phyloP scores from a whole-genome alignment of 2,329 filamentous ascomycete genomes.

The Pseudonectria foliicola region DNA sequence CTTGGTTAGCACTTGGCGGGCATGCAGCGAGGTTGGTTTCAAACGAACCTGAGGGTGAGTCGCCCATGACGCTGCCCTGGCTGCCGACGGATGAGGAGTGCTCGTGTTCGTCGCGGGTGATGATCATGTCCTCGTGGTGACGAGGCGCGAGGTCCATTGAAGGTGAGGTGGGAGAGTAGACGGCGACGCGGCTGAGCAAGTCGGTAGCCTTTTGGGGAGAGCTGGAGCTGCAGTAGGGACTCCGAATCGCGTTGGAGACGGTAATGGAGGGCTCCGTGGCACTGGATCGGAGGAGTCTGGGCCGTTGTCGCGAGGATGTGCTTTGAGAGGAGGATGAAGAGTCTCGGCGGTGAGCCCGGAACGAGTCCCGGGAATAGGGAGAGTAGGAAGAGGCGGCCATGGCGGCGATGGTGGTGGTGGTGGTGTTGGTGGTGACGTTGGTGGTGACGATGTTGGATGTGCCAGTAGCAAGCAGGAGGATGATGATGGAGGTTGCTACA shows the following conservation, averaged over 20 bases:
- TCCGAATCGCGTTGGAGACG: conserved; percentile 45
- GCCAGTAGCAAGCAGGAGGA: background rate
- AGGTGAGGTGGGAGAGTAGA: conserved; percentile 29
- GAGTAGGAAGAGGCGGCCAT: conserved; percentile 23
- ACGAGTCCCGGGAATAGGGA: conserved; percentile 18
- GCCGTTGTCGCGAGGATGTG: conserved; percentile 33
- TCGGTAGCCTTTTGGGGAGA: conserved; percentile 46
- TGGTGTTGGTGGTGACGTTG: background rate
- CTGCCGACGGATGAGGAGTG: conserved; percentile 15
- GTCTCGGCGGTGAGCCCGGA: conserved; percentile 20
- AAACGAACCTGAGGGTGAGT: conserved; percentile 18
- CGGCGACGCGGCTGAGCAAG: conserved; percentile 46
- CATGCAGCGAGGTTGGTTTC: background rate
- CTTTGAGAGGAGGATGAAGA: conserved; percentile 19
- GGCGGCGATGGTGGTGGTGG: background rate
- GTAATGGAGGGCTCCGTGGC: conserved; percentile 53
- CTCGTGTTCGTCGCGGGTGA: conserved; percentile 12
- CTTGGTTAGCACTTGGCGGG: conserved; percentile 30
- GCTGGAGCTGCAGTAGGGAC: conserved; percentile 42
- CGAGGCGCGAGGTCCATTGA: conserved; percentile 1
- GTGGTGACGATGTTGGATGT: background rate
- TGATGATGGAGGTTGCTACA: background rate
- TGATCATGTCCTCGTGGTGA: conserved; percentile 18
- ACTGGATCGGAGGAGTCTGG: conserved; percentile 46
- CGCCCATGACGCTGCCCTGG: conserved; percentile 18